Base-by-base conservation (phyloP, 2,329 filamentous ascomycete genomes). In the Alternaria incomplexa region DNA sequence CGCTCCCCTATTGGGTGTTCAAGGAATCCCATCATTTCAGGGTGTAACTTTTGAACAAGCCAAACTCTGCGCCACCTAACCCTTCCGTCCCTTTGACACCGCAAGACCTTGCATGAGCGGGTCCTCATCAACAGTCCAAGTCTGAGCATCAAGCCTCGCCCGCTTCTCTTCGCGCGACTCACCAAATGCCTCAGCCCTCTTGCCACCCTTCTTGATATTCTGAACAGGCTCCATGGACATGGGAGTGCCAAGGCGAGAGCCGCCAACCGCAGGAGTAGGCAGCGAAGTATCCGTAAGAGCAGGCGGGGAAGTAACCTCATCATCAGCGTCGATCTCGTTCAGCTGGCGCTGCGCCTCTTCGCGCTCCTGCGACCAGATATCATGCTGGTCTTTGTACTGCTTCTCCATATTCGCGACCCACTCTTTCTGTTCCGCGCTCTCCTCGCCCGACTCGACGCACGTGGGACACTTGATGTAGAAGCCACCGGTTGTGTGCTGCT, bases 391-490 rank as follows among this genome's bases (percentile, higher is more conserved):
- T 5, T 65, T 57, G 54, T 76, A 80, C 7, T 23, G 48, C 2
- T 43, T 46, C 51, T 76, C 73, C 58, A 67, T 68, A 2, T 62
- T 64, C 28, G 64, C 44, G 20, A 73, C 50, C 77, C 77, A 79
- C 11, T 64, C 56, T 28, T 61, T 69, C 28, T 70, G 65, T 10
- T 69, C 67, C 25, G 70, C 56, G 32, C 70, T 66, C 13, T 73
- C 67, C 4, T 67, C 58, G 3, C 54, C 59, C 0, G 45, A 7
- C 3, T 73, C 64, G 1, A 71, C 57, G 63, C 86, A 88, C 12
- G 67, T 65, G 0, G 79, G 76, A 64, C 86, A 89, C 44, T 84
- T 81, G 58, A 89, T 79, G 66, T 84, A 88, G 73, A 84, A 88
- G 0, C 83, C 84, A 26, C 84, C 81, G 0, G 70, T 62, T 3